These are phyloP conservation scores for Cylindrodendrum hubeiense DNA, from an alignment of 2,329 filamentous ascomycete species.

Conservation along the genomic window DNA sequence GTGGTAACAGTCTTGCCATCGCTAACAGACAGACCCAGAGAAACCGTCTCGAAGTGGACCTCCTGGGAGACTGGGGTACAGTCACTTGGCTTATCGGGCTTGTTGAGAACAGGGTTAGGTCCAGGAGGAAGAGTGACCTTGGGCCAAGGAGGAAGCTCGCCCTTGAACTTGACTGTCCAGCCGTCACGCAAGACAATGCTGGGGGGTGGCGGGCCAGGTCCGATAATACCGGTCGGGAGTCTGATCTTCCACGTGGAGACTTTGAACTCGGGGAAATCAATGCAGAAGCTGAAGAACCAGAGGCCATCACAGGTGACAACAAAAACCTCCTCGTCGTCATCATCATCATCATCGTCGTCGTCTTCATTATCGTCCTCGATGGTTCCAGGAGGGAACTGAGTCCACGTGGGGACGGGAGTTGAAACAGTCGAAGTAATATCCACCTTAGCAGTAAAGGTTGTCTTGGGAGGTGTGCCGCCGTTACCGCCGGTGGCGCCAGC, in stretches of 20 bases:
- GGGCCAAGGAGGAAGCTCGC: slow-evolving; percentile 5
- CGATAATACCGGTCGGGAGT: neutral
- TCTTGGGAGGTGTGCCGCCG: neutral
- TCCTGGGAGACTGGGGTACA: no score
- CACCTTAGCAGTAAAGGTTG: neutral
- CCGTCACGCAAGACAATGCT: neutral
- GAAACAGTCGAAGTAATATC: slow-evolving; percentile 1
- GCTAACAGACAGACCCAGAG: no score
- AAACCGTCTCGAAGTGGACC: no score
- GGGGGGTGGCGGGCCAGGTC: slow-evolving; percentile 3
- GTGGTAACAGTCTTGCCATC: no score
- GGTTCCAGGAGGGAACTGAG: neutral
- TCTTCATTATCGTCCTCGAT: neutral
- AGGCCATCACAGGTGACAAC: neutral
- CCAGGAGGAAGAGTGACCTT: neutral
- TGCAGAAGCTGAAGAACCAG: slow-evolving; percentile 3
- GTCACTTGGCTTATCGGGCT: no score
- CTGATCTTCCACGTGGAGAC: neutral
- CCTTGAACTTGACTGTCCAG: slow-evolving; percentile 1
- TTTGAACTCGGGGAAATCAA: neutral
- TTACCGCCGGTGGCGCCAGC: neutral
- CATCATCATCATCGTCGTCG: neutral
- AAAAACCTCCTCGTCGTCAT: neutral
- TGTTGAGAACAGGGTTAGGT: no score
- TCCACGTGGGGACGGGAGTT: slow-evolving; percentile 8